phyloP scores from a whole-genome alignment of 1,284 basidiomycete species.

The Marasmius sp. region DNA sequence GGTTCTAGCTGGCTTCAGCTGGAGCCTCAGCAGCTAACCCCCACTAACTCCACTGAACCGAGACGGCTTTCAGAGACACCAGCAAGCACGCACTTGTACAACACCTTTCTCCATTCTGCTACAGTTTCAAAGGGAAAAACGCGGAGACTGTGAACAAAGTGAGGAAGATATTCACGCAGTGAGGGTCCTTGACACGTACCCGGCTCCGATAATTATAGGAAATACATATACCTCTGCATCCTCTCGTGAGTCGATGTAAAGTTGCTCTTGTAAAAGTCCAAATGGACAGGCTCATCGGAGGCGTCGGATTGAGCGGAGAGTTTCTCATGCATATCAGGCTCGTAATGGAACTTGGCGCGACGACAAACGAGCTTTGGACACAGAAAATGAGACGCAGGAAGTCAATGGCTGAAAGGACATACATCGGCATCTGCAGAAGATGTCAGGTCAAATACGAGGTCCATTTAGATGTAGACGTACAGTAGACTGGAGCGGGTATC shows the following conservation, averaged over 20 bases:
- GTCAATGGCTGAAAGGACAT: slow-evolving; percentile 3
- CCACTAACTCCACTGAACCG: not conserved
- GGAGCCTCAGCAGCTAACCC: not conserved
- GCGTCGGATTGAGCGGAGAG: not conserved
- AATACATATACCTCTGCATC: not conserved
- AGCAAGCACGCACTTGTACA: not conserved
- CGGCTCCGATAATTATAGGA: not conserved
- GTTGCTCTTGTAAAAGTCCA: not conserved
- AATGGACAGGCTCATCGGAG: not conserved
- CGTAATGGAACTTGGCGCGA: slow-evolving; percentile 32
- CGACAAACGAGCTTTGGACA: slow-evolving; percentile 27
- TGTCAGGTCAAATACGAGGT: not conserved
- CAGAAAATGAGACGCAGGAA: not conserved
- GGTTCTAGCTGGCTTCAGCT: not conserved
- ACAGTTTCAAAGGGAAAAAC: not conserved
- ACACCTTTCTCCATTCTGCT: not conserved
- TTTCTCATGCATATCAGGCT: slow-evolving; percentile 16
- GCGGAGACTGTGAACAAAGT: not conserved
- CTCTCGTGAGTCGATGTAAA: not conserved
- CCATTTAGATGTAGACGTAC: slow-evolving; percentile 20
- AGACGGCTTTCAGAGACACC: not conserved
- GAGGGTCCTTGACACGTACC: not conserved
- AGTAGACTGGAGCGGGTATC: slow-evolving; percentile 39
- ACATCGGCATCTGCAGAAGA: slow-evolving; percentile 29
- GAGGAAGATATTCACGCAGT: not conserved